These are phyloP conservation scores for Aegilops tauschii DNA, from an alignment of 176 grass and related monocot species.

Conservation along the genomic window DNA sequence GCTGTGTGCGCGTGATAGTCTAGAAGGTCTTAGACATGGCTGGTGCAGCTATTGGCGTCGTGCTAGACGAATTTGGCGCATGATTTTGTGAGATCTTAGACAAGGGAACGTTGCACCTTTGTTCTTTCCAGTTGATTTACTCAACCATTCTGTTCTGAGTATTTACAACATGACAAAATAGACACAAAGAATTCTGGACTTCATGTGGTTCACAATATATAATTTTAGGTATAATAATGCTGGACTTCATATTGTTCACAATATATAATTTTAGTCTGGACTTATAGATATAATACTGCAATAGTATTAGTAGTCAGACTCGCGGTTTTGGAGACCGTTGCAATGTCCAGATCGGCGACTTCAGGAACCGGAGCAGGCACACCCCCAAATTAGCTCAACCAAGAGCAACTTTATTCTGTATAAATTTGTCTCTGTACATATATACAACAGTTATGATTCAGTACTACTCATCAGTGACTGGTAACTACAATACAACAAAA, in stretches of 20 bases:
- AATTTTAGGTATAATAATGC: background rate
- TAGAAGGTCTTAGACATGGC: no score
- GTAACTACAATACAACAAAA: slow-evolving; percentile 42
- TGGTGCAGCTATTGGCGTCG: no score
- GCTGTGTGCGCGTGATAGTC: background rate
- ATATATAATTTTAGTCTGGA: background rate
- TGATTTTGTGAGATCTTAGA: no score
- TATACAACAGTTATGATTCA: slow-evolving; percentile 44
- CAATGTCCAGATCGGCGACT: background rate
- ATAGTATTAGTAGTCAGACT: background rate
- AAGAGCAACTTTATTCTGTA: slow-evolving; percentile 40
- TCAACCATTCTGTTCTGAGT: background rate
- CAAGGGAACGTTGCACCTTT: background rate
- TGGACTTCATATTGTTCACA: background rate
- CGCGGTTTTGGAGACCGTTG: background rate
- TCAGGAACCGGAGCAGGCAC: background rate
- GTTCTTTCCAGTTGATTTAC: background rate
- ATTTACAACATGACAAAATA: background rate
- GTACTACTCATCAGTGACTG: slow-evolving; percentile 22
- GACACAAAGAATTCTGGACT: background rate
- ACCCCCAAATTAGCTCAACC: background rate
- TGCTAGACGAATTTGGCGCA: no score
- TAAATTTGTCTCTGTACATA: slow-evolving; percentile 46
- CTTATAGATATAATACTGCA: background rate
- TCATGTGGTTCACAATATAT: background rate